phyloP scores from a whole-genome alignment of 257 asterid genomes.

The Scutellaria galericulata region DNA sequence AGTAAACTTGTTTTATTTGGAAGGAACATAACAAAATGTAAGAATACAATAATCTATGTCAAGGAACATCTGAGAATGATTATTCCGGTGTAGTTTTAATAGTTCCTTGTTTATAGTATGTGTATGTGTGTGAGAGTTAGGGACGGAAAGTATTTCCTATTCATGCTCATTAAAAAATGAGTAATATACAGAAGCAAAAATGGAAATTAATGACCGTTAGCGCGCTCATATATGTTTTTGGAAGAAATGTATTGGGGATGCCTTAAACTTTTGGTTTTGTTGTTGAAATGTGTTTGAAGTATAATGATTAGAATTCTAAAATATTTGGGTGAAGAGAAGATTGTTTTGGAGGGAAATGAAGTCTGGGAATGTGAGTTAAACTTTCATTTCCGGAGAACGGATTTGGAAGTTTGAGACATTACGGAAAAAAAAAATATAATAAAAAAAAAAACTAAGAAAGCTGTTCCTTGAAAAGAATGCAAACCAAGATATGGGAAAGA shows the following conservation, averaged over 20 bases:
- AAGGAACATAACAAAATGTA: slow-evolving; percentile 6
- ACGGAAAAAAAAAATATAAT: neutral
- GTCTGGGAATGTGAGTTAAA: neutral
- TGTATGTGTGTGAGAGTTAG: neutral
- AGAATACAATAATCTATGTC: slow-evolving; percentile 22
- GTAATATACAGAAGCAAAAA: slow-evolving; percentile 21
- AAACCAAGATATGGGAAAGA: neutral
- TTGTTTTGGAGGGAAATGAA: neutral
- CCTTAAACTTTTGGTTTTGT: neutral
- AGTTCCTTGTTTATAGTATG: neutral
- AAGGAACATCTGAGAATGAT: neutral
- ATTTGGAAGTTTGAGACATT: neutral
- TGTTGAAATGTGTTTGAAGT: neutral
- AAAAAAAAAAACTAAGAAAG: neutral
- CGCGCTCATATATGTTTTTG: no score
- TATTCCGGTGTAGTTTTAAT: neutral
- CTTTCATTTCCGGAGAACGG: neutral
- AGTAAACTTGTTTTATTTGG: slow-evolving; percentile 36
- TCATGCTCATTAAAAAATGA: slow-evolving; percentile 19
- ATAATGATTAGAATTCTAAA: neutral
- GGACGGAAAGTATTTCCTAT: slow-evolving; percentile 2
- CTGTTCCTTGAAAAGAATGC: neutral
- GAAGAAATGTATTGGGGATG: neutral
- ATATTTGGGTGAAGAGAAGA: slow-evolving; percentile 4
- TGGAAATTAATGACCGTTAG: neutral